Base-by-base conservation (phyloP, 441 rosid genomes). In the Adansonia madagascariensis region DNA sequence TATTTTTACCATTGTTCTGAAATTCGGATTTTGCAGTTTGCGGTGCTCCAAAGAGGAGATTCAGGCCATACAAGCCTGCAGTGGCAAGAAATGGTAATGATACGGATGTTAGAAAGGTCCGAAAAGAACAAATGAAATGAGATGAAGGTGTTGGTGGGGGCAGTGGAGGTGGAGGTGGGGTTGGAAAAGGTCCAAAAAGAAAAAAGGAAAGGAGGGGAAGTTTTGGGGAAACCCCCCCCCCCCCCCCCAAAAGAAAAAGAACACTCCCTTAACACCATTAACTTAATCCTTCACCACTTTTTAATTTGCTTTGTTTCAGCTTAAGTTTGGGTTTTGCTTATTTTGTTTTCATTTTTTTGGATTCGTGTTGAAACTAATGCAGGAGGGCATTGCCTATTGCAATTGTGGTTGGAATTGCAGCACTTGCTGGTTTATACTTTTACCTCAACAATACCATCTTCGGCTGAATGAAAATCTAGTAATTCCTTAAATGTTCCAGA, bases 21-120 rank as follows among this genome's bases (percentile, higher is more conserved):
- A 64, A 65, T 46, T 27, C 18, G 64, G 18, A 14, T 18, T 44
- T 65, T 85, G 85, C 90, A 93, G 99, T 95, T 60, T 95, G 98
- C 82, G 97, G 94, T 74, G 99, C 98, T 81, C 98, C 99, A 8
- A 95, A 95, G 80, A 82, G 99, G 79, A 88, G 99, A 77, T 93
- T 95, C 56, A 93, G 83, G 86, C 75, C 87, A 17, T 95, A 90
- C 78, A 74, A 78, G 74, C 91, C 97, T 0, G 76, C 88, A 18
- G 96, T 89, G 77, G 18, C 77, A 71, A 93, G 83, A 85, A 87
- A 84, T 72, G 96, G 85, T 1, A 93, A 95, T 44, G 88, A 79
- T 53, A 79, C 75, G 7, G 92, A 84, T 69, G 86, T 80, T 57
- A 86, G 99, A 57, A 95, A 89, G 80, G 90, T 94, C 18, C 85